Base-by-base conservation (phyloP, 2,329 filamentous ascomycete genomes). In the Neospermospora avenae region DNA sequence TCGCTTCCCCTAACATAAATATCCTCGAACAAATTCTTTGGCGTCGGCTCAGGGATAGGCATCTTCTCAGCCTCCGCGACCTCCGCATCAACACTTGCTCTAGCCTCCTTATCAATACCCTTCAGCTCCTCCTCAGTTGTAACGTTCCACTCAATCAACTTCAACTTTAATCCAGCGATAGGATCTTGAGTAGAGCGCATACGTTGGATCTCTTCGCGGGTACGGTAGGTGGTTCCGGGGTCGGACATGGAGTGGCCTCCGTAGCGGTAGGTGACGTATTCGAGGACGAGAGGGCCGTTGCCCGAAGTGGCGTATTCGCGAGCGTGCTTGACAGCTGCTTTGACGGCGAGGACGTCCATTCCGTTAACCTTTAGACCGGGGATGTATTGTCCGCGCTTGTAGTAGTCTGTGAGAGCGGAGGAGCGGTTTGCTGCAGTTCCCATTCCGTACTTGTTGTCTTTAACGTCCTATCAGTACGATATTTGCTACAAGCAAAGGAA, bases 381-480 rank as follows among this genome's bases (percentile, higher is more conserved):
- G 70, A 99, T 99, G 84, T 98, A 99, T 81, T 99, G 95, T 69
- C 95, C 95, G 80, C 95, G 93, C 88, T 98, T 98, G 87, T 99
- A 98, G 88, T 99, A 99, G 78, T 99, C 95, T 77, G 95, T 98
- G 75, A 97, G 81, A 71, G 95, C 95, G 63, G 95, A 93, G 63
- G 95, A 93, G 73, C 95, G 92, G 78, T 89, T 88, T 69, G 95
- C 93, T 63, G 95, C 90, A 66, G 95, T 99, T 80, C 95, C 95
- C 95, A 99, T 99, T 77, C 95, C 95, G 77, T 99, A 99, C 81
- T 99, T 99, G 89, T 99, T 99, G 86, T 99, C 93, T 96, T 58
- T 18, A 16, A n/a, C n/a, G n/a, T n/a, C n/a, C 55, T 4, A 66
- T 77, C 66, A 76, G 72, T 45, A 64, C 22, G 25, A 6, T 10